phyloP scores from a whole-genome alignment of 257 asterid species.

The Capsicum pubescens region DNA sequence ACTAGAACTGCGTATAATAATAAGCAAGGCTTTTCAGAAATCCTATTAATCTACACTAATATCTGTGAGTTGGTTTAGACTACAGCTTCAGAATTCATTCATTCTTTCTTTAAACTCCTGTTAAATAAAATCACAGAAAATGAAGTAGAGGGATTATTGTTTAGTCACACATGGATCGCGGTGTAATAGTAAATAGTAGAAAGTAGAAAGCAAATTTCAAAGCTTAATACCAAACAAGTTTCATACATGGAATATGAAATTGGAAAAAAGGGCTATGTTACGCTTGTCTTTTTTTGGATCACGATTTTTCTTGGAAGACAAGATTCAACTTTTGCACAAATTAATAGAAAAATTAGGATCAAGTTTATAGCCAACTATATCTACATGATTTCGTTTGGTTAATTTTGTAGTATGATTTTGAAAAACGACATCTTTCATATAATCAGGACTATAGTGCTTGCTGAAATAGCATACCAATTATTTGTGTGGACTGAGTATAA shows the following conservation, averaged over 20 bases:
- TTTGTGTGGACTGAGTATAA: no score
- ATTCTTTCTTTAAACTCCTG: background rate
- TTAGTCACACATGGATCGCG: background rate
- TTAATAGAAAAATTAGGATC: background rate
- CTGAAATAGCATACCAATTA: no score
- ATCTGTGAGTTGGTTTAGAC: background rate
- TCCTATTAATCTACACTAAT: background rate
- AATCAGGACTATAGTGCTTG: background rate
- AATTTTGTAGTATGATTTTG: background rate
- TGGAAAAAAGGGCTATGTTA: background rate
- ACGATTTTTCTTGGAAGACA: background rate
- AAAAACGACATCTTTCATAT: background rate
- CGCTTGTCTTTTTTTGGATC: background rate
- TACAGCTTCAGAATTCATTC: background rate
- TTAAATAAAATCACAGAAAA: background rate
- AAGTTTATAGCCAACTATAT: slow-evolving; percentile 2
- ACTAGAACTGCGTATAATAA: no score
- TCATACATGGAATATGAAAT: background rate
- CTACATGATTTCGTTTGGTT: background rate
- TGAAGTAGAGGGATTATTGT: background rate
- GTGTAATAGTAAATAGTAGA: slow-evolving; percentile 8
- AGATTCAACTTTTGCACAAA: slow-evolving; percentile 9
- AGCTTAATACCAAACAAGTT: background rate
- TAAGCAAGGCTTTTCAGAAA: no score
- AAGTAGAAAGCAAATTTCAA: background rate